Evolutionary conservation across 805 yeast species (phyloP), one percentile per base, ranked within the genome.

Genomic region (Pichia nakasei): DNA sequence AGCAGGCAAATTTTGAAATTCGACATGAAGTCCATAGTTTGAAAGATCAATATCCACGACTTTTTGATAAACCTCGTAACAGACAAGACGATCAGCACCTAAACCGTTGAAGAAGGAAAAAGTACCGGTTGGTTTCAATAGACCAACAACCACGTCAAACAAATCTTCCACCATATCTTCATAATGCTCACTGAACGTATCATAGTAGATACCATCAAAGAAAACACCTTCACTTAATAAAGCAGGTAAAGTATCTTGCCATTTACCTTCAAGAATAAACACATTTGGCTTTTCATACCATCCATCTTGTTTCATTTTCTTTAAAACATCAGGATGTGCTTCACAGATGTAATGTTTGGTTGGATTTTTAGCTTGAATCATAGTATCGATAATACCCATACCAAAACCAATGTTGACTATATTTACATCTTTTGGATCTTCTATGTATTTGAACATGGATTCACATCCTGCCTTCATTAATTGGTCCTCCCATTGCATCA

Each of bases 401-500:
- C 97, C 97, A 59, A 91, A 89, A 0, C 97, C 97, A 34, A 89
- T 85, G 55, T 89, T 89, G 32, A 91, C 66, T 2, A 91, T 78
- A 34, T 67, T 73, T 9, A 68, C 58, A 31, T 69, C 67, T 1
- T 59, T 59, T 2, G 57, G 61, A 24, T 53, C 64, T 8, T 55
- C 59, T 12, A 64, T 53, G 1, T 76, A 67, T 39, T 67, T 67
- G 58, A 82, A 80, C n/a, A 91, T 59, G 0, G 91, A 67, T 29
- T 83, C 79, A 44, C 94, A 82, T 1, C 95, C 95, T 15, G 80
- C 69, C 42, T 72, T 67, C 97, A 89, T 89, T 44, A 89, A 68
- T 19, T 78, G 75, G 5, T 78, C 72, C 59, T 89, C 97, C 97
- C 97, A 89, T 53, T 82, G 83, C 97, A 89, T 89, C 97, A 89